Conservation (phyloP, 768 basidiomycete genomes). For the Nidula microcarpa region DNA sequence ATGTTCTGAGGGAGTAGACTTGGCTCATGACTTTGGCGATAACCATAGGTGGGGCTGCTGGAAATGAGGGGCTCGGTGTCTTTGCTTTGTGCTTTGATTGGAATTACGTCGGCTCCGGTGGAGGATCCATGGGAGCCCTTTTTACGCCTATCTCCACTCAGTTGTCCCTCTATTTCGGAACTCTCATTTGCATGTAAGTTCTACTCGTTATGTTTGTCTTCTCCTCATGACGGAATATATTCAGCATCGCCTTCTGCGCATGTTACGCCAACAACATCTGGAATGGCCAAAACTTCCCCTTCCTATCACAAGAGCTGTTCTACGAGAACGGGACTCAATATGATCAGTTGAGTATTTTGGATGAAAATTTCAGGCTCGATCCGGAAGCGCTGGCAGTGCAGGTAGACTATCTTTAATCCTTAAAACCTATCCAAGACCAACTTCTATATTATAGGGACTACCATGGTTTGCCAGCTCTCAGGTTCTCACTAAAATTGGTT, state of each 20-base stretch:
- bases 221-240: neutral
- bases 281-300: constrained; percentile 59
- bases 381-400: constrained; percentile 39
- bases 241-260: constrained; percentile 39
- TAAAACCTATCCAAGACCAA: too few species aligned
- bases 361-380: constrained; percentile 48
- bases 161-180: constrained; percentile 46
- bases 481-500: constrained; percentile 34
- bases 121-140: constrained; percentile 39
- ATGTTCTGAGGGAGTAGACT: neutral
- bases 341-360: constrained; percentile 43
- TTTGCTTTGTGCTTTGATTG: constrained; percentile 61
- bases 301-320: constrained; percentile 49
- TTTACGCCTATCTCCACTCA: constrained; percentile 56
- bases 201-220: neutral
- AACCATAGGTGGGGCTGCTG: constrained; percentile 46
- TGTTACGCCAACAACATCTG: constrained; percentile 48
- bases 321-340: constrained; percentile 49
- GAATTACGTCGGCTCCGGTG: constrained; percentile 51
- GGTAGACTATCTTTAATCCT: constrained; percentile 28
- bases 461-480: constrained; percentile 46
- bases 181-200: constrained; percentile 47
- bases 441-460: constrained; percentile 31
- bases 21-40: neutral
- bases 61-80: constrained; percentile 60